Evolutionary conservation across 495 filamentous ascomycete species (phyloP), one percentile per base, ranked within the genome.

Genomic region (Neurospora sublineolata): DNA sequence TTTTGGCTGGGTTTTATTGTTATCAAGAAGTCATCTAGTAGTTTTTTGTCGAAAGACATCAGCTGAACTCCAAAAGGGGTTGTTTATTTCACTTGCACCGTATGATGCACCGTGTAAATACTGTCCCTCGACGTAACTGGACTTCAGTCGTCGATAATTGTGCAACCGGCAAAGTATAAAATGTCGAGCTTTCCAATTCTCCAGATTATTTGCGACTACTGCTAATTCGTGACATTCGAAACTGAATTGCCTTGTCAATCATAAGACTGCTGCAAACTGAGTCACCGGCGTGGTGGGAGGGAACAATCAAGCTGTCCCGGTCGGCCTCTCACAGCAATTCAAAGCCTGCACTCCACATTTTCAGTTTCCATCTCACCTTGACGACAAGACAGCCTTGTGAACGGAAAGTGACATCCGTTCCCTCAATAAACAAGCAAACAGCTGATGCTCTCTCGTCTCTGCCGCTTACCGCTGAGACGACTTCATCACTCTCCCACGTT

Each of bases 401-500:
- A 70, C 33, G 46, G 52, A 52, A 30, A 60, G 38, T 33, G 37
- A 23, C 14, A 14, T 7, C 16, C 27, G 33, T 12, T 12, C 39
- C 37, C 20, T 16, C 38, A 68, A 14, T 36, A 23, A 14, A 14
- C 27, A 60, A 36, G 16, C 46, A 70, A 33, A 20, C 58, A 18
- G 41, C 37, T 3, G 30, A 76, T 76, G 71, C 64, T 73, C 40
- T 16, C 27, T 39, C 71, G 73, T 40, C 46, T 70, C 68, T 41
- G 11, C 37, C 64, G 68, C 23, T 36, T 64, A 36, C 30, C 27
- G 41, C 23, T 46, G 46, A 20, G 12, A 27, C 40, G 11, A 20
- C 18, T 46, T 11, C 64, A 33, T 36, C 37, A 10, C 37, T 37
- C 38, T 60, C 67, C 52, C 30, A 18, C 12, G 14, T 30, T 64